These are phyloP conservation scores for Trichoderma sp. DNA, from an alignment of 2,329 filamentous ascomycete genomes.

Conservation along the genomic window DNA sequence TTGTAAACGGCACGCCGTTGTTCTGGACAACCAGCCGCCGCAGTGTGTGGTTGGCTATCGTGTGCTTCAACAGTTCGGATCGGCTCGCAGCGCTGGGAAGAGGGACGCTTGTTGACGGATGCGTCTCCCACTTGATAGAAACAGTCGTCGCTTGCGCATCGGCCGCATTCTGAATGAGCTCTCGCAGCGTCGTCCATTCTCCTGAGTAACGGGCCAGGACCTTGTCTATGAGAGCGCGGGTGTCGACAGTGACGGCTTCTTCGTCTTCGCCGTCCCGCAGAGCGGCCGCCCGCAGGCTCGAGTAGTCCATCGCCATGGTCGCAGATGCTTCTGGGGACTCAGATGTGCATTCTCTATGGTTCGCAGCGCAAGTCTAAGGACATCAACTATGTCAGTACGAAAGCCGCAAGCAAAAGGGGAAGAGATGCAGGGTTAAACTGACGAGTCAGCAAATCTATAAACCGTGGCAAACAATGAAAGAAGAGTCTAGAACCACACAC, in stretches of 20 bases:
- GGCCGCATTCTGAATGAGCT: constrained; percentile 97
- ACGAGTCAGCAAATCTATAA: not conserved
- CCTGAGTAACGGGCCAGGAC: constrained; percentile 94
- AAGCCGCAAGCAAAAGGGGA: not conserved
- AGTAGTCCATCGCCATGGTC: constrained; percentile 60
- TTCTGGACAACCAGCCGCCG: constrained; percentile 88
- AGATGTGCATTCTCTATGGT: constrained; percentile 4
- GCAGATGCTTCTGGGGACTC: not conserved
- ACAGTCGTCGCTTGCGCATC: constrained; percentile 91
- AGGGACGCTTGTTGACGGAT: constrained; percentile 76
- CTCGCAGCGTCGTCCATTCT: constrained; percentile 86
- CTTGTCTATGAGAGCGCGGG: constrained; percentile 93
- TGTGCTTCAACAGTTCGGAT: constrained; percentile 76
- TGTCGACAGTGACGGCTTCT: constrained; percentile 97
- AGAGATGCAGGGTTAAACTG: not conserved
- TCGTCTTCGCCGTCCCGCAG: constrained; percentile 84
- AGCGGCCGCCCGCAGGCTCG: constrained; percentile 79
- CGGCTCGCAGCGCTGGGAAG: constrained; percentile 62
- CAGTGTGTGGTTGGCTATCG: constrained; percentile 79
- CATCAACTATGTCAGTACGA: not conserved
- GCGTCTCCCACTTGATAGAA: constrained; percentile 86
- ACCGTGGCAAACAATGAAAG: not conserved
- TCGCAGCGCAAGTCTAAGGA: not conserved
- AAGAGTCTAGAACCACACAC: not conserved
- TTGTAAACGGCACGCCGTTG: constrained; percentile 81